Evolutionary conservation across 129 eudicot species (phyloP).

Genomic region (Mikania micrantha): DNA sequence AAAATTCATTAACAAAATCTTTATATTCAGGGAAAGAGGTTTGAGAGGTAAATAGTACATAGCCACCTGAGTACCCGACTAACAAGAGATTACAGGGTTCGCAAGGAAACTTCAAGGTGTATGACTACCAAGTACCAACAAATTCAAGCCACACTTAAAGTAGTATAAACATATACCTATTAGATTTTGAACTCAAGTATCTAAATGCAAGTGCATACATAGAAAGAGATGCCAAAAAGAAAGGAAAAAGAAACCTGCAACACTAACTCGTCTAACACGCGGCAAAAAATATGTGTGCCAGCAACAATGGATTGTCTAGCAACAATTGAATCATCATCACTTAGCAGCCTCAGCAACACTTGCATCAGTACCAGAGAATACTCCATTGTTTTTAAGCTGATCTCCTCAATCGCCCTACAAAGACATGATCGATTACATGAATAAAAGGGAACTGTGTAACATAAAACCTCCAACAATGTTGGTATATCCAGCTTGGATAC

Average conservation of each 20-base stretch:
- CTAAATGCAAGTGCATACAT: not conserved
- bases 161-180: no score
- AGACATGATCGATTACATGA: conserved; percentile 14
- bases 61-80: not conserved
- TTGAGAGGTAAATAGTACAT: not conserved
- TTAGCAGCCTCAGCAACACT: conserved; percentile 51
- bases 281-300: conserved; percentile 58
- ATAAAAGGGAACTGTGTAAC: not conserved
- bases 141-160: not conserved
- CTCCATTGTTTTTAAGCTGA: conserved; percentile 57
- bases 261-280: conserved; percentile 55
- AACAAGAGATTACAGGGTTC: not conserved
- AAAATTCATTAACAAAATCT: not conserved
- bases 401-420: conserved; percentile 62
- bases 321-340: conserved; percentile 55
- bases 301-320: conserved; percentile 64
- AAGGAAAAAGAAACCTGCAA: conserved; percentile 51
- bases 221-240: no score
- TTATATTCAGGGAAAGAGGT: not conserved
- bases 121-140: not conserved
- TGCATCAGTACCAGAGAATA: conserved; percentile 55
- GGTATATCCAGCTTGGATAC: conserved; percentile 5
- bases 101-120: not conserved
- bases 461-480: not conserved
- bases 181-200: no score